Percentiles rank a stretch among this genome's conserved stretches.
These are phyloP conservation scores for Phialophora verrucosa DNA, from an alignment of 2,329 filamentous ascomycete genomes.

Conservation along the genomic window DNA sequence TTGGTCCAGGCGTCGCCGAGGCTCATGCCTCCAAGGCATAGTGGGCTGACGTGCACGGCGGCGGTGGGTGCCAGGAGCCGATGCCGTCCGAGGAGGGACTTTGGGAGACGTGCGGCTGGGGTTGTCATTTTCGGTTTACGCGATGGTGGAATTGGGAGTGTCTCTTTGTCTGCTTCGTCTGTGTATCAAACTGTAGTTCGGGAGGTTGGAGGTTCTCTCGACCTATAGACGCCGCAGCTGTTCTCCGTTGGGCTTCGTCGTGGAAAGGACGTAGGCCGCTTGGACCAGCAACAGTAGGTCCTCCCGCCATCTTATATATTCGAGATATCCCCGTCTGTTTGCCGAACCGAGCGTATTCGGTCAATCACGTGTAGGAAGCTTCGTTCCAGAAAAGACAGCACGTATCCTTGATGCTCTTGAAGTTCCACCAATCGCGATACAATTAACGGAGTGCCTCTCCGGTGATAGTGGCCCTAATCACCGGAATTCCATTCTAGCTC, in stretches of 20 bases:
- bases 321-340: no score
- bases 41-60: conserved; percentile 58
- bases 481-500: not conserved
- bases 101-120: conserved; percentile 42
- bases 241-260: no score
- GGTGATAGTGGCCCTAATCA: not conserved
- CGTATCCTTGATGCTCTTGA: no score
- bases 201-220: not conserved
- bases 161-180: not conserved
- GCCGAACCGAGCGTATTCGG: no score
- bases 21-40: conserved; percentile 62
- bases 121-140: conserved; percentile 23
- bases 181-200: no score
- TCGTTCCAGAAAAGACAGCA: no score
- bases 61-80: conserved; percentile 59
- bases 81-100: conserved; percentile 57
- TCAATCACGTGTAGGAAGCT: no score
- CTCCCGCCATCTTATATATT: no score
- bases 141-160: not conserved
- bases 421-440: not conserved
- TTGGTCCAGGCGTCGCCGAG: conserved; percentile 58
- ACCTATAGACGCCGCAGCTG: not conserved
- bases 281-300: no score
- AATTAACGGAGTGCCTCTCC: not conserved
- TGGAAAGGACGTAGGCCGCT: no score